These are phyloP conservation scores for Saxophila tyrrhenica DNA, from an alignment of 495 filamentous ascomycete genomes.

Conservation along the genomic window DNA sequence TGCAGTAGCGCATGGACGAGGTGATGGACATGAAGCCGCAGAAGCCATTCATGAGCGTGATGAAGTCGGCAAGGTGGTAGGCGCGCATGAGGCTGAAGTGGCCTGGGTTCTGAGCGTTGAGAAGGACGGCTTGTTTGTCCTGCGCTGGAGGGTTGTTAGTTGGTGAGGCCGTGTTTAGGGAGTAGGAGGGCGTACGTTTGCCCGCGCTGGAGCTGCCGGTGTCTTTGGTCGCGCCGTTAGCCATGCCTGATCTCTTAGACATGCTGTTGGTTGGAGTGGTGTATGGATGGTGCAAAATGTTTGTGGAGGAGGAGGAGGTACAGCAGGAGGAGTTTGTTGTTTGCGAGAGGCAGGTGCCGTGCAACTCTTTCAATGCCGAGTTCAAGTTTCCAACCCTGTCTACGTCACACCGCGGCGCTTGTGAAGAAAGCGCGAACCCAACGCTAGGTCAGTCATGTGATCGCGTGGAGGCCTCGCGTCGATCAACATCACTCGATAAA, in stretches of 20 bases:
- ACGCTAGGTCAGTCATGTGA: not conserved
- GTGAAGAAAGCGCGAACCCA: not conserved
- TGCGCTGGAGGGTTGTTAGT: slow-evolving; percentile 38
- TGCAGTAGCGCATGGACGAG: slow-evolving; percentile 87
- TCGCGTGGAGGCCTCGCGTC: not conserved
- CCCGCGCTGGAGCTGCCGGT: not conserved
- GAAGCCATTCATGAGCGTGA: slow-evolving; percentile 85
- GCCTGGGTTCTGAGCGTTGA: slow-evolving; percentile 54
- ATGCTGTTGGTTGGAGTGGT: slow-evolving; percentile 2
- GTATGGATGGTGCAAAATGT: not conserved
- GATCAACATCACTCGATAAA: not conserved
- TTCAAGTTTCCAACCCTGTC: not conserved
- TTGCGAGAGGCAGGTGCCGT: no score
- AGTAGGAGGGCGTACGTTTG: not conserved
- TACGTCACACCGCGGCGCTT: not conserved
- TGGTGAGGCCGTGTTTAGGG: not conserved
- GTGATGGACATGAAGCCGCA: slow-evolving; percentile 90
- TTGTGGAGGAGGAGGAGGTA: not conserved
- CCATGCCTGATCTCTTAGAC: slow-evolving; percentile 14
- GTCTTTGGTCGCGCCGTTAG: slow-evolving; percentile 10
- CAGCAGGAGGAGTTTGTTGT: not conserved
- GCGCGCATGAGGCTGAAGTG: slow-evolving; percentile 73
- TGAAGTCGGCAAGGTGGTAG: slow-evolving; percentile 86
- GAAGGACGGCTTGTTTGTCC: slow-evolving; percentile 78
- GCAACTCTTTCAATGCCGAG: not conserved